A percentile compares a stretch with the other conserved stretches of the same genome.
Conservation (phyloP, 1,284 basidiomycete genomes). For the Mycena citricolor region DNA sequence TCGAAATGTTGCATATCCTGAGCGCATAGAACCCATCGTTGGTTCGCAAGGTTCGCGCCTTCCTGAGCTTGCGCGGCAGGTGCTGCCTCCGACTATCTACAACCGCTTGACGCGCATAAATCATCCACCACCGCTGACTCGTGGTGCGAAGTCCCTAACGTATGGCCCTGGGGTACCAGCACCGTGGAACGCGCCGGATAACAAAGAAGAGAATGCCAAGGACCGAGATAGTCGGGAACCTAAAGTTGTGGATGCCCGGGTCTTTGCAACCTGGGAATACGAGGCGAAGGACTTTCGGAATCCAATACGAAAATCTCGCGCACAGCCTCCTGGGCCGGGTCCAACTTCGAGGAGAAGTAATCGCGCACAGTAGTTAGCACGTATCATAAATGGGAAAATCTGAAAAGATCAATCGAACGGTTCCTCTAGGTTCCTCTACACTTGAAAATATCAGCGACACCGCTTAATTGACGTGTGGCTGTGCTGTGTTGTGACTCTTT, state of each 20-base stretch:
- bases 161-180: slow-evolving; percentile 65
- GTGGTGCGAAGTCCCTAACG: slow-evolving; percentile 54
- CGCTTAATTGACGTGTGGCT: too few species aligned
- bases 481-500: too few species aligned
- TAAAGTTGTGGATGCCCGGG: slow-evolving; percentile 60
- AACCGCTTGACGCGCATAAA: slow-evolving; percentile 59
- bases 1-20: slow-evolving; percentile 52
- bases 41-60: slow-evolving; percentile 40
- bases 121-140: slow-evolving; percentile 60
- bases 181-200: slow-evolving; percentile 57
- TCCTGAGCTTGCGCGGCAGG: slow-evolving; percentile 14
- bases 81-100: slow-evolving; percentile 49
- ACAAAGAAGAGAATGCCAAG: slow-evolving; percentile 38
- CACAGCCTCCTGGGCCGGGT: not conserved
- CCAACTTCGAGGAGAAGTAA: slow-evolving; percentile 8
- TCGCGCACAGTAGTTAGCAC: too few species aligned
- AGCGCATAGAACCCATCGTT: slow-evolving; percentile 51
- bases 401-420: too few species aligned
- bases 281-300: slow-evolving; percentile 63
- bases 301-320: slow-evolving; percentile 33
- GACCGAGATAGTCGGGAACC: slow-evolving; percentile 37
- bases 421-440: too few species aligned
- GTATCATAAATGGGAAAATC: too few species aligned
- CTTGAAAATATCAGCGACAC: too few species aligned
- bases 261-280: slow-evolving; percentile 76